phyloP scores from a whole-genome alignment of 129 eudicot species.

The Scalesia atractyloides region DNA sequence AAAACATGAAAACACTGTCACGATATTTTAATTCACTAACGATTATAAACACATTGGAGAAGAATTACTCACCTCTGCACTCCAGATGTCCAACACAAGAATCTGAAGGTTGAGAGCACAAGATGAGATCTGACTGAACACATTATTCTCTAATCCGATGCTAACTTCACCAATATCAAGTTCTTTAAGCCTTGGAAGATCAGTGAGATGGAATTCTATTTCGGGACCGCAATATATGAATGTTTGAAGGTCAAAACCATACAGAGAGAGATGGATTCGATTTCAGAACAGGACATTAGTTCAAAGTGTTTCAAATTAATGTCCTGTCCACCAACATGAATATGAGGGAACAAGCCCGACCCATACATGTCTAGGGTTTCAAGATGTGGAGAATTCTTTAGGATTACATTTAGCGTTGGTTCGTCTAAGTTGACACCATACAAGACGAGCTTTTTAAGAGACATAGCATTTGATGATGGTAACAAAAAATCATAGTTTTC shows the following conservation, averaged over 20 bases:
- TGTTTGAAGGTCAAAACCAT: slow-evolving; percentile 35
- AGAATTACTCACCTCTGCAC: neutral
- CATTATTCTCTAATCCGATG: slow-evolving; percentile 38
- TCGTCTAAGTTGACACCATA: slow-evolving; percentile 35
- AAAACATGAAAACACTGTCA: neutral
- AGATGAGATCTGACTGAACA: slow-evolving; percentile 33
- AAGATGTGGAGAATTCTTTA: slow-evolving; percentile 26
- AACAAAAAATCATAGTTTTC: neutral
- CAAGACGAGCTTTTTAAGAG: slow-evolving; percentile 36
- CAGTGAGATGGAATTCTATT: slow-evolving; percentile 25
- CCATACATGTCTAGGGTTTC: too few relatives aligned
- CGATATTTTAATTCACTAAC: neutral
- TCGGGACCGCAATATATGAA: slow-evolving; percentile 30
- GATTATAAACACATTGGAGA: neutral
- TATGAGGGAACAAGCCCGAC: slow-evolving; percentile 21
- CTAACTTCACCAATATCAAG: slow-evolving; percentile 23
- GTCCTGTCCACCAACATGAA: slow-evolving; percentile 18
- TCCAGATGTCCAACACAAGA: slow-evolving; percentile 13
- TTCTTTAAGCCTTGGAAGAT: slow-evolving; percentile 45
- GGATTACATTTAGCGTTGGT: slow-evolving; percentile 24
- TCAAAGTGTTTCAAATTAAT: slow-evolving; percentile 36
- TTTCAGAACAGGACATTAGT: slow-evolving; percentile 21
- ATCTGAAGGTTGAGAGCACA: slow-evolving; percentile 34
- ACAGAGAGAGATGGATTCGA: slow-evolving; percentile 31
- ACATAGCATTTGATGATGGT: neutral